A percentile compares a stretch with the other conserved stretches of the same genome.
These are phyloP conservation scores for Sporopachydermia lactativora DNA, from an alignment of 805 yeast species.

Conservation along the genomic window DNA sequence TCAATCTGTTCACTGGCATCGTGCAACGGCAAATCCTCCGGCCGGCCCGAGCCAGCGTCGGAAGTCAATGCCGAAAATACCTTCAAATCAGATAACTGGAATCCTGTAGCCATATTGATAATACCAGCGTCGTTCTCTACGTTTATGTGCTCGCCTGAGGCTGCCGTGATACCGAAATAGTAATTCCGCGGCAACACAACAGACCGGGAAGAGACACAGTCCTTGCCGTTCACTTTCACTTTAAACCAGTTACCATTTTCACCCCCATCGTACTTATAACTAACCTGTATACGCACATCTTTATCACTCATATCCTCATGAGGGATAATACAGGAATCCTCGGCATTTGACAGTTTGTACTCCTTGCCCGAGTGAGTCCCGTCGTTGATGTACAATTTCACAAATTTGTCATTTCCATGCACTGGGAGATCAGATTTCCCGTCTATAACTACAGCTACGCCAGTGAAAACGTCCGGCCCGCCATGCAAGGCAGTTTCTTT, in stretches of 20 bases:
- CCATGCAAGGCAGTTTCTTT: neutral
- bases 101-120: neutral
- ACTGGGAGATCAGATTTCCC: neutral
- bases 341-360: neutral
- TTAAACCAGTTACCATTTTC: neutral
- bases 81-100: neutral
- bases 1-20: conserved; percentile 1
- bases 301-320: neutral
- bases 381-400: conserved; percentile 1
- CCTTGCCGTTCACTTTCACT: neutral
- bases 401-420: neutral
- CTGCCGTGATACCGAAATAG: neutral
- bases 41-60: neutral
- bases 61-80: neutral
- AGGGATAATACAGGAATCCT: neutral
- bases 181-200: neutral
- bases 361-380: neutral
- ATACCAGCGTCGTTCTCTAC: neutral
- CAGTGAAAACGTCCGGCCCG: neutral
- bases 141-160: neutral
- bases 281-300: neutral
- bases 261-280: neutral
- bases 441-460: neutral
- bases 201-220: neutral
- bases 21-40: neutral